phyloP scores from a whole-genome alignment of 2,329 filamentous ascomycete genomes.

The Tothia fuscella region DNA sequence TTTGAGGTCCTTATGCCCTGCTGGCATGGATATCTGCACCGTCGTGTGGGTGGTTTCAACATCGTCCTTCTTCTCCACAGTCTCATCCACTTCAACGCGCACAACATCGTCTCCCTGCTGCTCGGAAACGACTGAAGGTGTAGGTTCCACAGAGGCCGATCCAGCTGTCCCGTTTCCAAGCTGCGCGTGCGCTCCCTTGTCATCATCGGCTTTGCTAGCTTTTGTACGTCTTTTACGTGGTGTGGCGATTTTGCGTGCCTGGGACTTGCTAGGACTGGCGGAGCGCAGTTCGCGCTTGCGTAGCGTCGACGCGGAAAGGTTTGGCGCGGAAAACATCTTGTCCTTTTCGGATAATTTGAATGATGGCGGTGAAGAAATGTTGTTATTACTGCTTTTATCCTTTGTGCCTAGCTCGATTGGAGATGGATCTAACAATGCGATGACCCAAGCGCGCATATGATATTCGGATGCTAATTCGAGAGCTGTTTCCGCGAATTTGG shows the following conservation, averaged over 20 bases:
- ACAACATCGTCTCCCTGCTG: constrained; percentile 36
- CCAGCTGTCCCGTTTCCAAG: constrained; percentile 20
- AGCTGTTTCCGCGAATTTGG: constrained; percentile 38
- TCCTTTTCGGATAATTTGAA: constrained; percentile 46
- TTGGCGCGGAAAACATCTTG: constrained; percentile 16
- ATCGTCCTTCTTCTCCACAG: constrained; percentile 45
- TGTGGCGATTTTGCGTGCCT: constrained; percentile 39
- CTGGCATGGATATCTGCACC: constrained; percentile 65
- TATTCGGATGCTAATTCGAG: constrained; percentile 80
- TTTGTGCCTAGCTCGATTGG: constrained; percentile 58
- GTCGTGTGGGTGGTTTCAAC: constrained; percentile 59
- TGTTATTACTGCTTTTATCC: constrained; percentile 52
- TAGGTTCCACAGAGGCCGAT: constrained; percentile 2
- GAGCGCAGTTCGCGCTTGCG: constrained; percentile 47
- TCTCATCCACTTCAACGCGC: constrained; percentile 58
- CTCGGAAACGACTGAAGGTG: constrained; percentile 3
- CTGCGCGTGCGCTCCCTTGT: constrained; percentile 27
- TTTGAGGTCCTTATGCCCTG: constrained; percentile 52
- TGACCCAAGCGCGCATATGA: constrained; percentile 73
- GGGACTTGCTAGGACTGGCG: constrained; percentile 42
- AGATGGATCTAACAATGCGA: constrained; percentile 79
- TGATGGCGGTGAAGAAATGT: constrained; percentile 67
- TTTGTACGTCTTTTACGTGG: constrained; percentile 17
- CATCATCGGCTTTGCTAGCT: constrained; percentile 16
- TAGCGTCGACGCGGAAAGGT: constrained; percentile 22